Conservation (phyloP, 306 rosid species). For the Medicago lupulina region DNA sequence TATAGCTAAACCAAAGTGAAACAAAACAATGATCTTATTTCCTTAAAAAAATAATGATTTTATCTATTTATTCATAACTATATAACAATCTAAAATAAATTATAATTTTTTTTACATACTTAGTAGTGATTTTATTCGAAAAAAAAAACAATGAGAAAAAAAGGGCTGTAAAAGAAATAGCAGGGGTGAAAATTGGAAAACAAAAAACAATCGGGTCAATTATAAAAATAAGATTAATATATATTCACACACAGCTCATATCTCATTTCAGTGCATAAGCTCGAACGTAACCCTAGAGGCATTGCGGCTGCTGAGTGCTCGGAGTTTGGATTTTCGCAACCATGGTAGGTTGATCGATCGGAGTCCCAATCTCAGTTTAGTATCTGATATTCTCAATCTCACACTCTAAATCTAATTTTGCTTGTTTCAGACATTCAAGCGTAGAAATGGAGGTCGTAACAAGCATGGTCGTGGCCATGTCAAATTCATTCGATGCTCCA, state of each 20-base stretch:
- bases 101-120: too few relatives aligned
- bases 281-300: background rate
- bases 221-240: background rate
- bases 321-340: background rate
- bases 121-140: too few relatives aligned
- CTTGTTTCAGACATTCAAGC: slow-evolving; percentile 89
- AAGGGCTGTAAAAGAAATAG: too few relatives aligned
- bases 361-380: background rate
- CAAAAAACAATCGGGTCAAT: background rate
- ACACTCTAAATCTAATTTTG: too few relatives aligned
- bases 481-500: slow-evolving; percentile 87
- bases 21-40: too few relatives aligned
- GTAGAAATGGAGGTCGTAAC: slow-evolving; percentile 96
- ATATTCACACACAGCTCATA: background rate
- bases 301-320: too few relatives aligned
- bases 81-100: too few relatives aligned
- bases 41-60: too few relatives aligned
- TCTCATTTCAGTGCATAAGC: background rate
- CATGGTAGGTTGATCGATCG: background rate
- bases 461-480: slow-evolving; percentile 97
- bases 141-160: too few relatives aligned
- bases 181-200: background rate
- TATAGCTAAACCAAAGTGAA: too few relatives aligned
- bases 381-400: background rate
- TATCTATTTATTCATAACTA: too few relatives aligned